These are phyloP conservation scores for Rhizophora apiculata DNA, from an alignment of 345 rosid species.

Conservation along the genomic window DNA sequence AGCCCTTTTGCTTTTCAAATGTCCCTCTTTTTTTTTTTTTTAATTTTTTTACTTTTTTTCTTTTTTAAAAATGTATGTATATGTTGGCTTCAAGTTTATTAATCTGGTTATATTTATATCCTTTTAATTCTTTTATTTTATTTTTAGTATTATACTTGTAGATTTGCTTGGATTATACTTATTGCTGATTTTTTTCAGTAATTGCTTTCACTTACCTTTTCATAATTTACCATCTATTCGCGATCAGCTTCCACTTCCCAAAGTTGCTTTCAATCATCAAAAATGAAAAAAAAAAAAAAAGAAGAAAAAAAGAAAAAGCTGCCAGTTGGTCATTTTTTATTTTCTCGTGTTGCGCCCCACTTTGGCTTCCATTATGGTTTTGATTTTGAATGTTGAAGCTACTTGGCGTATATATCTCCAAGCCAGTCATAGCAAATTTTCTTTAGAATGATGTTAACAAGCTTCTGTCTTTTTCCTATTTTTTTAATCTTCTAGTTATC, in stretches of 20 bases:
- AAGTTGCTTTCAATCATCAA: too few relatives aligned
- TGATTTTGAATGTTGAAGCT: slow-evolving; percentile 3
- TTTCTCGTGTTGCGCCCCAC: too few relatives aligned
- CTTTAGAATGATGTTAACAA: background rate
- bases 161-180: background rate
- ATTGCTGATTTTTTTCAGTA: background rate
- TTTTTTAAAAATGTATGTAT: background rate
- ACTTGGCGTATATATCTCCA: too few relatives aligned
- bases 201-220: background rate
- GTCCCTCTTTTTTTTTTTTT: background rate
- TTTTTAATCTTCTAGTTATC: slow-evolving; percentile 12
- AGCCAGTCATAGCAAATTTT: background rate
- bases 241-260: too few relatives aligned
- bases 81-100: background rate
- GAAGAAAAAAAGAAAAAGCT: too few relatives aligned
- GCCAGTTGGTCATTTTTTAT: too few relatives aligned
- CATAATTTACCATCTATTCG: background rate
- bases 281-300: too few relatives aligned
- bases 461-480: background rate
- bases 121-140: too few relatives aligned
- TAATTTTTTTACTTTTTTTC: background rate
- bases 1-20: background rate
- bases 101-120: background rate
- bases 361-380: background rate
- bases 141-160: too few relatives aligned